These are phyloP conservation scores for Cutaneotrichosporon cavernicola DNA, from an alignment of 1,284 basidiomycete species.

Conservation along the genomic window DNA sequence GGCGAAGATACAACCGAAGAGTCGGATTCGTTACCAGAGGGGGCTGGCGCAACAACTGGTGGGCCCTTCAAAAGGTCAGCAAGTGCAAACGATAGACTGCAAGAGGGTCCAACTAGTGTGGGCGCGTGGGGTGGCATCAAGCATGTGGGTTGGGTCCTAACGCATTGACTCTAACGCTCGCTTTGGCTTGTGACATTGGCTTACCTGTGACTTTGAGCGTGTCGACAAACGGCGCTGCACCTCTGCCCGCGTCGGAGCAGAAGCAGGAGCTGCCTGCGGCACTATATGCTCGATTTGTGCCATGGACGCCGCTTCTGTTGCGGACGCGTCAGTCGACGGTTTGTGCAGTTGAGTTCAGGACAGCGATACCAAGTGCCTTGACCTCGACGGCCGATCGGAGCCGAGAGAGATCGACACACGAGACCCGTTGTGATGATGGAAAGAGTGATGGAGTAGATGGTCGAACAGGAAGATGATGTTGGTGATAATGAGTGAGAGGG, in stretches of 20 bases:
- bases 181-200: neutral
- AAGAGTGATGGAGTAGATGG: neutral
- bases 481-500: neutral
- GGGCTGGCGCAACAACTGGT: neutral
- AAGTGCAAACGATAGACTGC: neutral
- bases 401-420: neutral
- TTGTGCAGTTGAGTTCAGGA: neutral
- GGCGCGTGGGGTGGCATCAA: neutral
- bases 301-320: conserved; percentile 8
- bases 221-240: conserved; percentile 12
- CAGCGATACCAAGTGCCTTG: neutral
- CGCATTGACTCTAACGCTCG: neutral
- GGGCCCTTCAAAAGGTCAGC: neutral
- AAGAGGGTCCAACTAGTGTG: neutral
- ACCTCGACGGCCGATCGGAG: neutral
- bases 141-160: neutral
- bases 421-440: neutral
- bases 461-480: neutral
- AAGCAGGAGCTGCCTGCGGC: neutral
- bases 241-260: conserved; percentile 4
- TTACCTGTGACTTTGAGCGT: conserved; percentile 10
- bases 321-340: neutral
- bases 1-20: conserved; percentile 65
- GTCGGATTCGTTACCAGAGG: conserved; percentile 72
- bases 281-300: neutral